Base-by-base conservation (phyloP, 2,329 filamentous ascomycete genomes). In the Scopulariopsis brevicaulis region DNA sequence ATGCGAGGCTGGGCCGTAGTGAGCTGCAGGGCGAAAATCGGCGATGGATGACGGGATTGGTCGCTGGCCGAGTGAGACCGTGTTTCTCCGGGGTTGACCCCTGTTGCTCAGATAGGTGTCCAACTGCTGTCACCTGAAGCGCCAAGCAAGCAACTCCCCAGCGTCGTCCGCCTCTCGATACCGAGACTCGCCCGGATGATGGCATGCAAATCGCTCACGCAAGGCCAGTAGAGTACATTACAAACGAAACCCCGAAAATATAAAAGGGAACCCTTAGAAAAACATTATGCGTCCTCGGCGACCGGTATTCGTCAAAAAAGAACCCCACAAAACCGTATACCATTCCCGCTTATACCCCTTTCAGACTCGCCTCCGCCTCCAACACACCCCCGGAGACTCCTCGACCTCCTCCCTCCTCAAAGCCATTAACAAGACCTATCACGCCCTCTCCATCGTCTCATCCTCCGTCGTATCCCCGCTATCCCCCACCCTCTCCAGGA, bases 381-480 rank as follows among this genome's bases (percentile, higher is more conserved):
- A 46, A 32, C 28, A 32, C 28, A 32, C 28, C 15, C 18, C 40
- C 8, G 15, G 15, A 7, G 4, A 7, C 40, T 6, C 40, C 7
- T 11, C 6, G 4, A 50, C 22, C 4, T 24, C 12, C 24, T 20
- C 8, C 46, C 22, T 24, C n/a, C 46, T 3, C 5, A 11, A 20
- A 14, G 34, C 34, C 14, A 7, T 14, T 22, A 20, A 3, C n/a
- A 8, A 50, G 22, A 22, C 12, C n/a, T 8, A 2, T 50, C 3
- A 4, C 46, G 35, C 53, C 60, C 56, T 60, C 55, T 58, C 64
- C 65, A 64, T 65, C 63, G 71, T 70, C 34, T 80, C 79, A 2
- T 80, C 77, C 54, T 80, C 78, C 0, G 75, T 80, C 25, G 74
- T 76, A 56, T 80, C 74, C 1, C 73, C 75, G 12, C 65, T 67